Conservation (phyloP, 768 basidiomycete species). For the Suillus placidus region DNA sequence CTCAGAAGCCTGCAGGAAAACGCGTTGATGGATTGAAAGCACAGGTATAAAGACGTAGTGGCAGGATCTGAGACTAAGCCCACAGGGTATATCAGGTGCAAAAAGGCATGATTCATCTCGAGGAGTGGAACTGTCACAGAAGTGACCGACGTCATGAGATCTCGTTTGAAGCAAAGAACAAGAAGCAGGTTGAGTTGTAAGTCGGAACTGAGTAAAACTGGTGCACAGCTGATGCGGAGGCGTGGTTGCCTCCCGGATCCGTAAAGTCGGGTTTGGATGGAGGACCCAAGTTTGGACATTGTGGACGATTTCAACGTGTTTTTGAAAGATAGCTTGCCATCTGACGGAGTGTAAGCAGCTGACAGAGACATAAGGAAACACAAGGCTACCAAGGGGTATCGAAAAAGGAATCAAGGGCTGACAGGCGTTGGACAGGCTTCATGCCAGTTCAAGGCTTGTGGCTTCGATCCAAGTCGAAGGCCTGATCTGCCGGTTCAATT, state of each 20-base stretch:
- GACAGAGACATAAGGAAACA: slow-evolving; percentile 12
- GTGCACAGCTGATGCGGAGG: slow-evolving; percentile 1
- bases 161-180: slow-evolving; percentile 4
- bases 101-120: slow-evolving; percentile 11
- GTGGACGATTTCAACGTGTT: slow-evolving; percentile 27
- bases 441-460: slow-evolving; percentile 4
- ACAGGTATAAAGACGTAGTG: slow-evolving; percentile 17
- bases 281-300: slow-evolving; percentile 15
- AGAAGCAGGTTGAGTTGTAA: neutral
- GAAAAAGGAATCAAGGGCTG: slow-evolving; percentile 14
- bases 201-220: neutral
- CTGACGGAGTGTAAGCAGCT: slow-evolving; percentile 13
- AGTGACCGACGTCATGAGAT: slow-evolving; percentile 5
- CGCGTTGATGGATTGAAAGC: slow-evolving; percentile 12
- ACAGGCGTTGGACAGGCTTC: slow-evolving; percentile 12
- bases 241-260: slow-evolving; percentile 21
- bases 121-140: neutral
- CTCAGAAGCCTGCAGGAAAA: slow-evolving; percentile 10
- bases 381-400: slow-evolving; percentile 17
- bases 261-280: slow-evolving; percentile 14
- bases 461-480: slow-evolving; percentile 8
- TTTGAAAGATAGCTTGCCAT: slow-evolving; percentile 7
- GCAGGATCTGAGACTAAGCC: slow-evolving; percentile 1
- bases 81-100: slow-evolving; percentile 6
- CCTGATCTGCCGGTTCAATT: slow-evolving; percentile 13